Evolutionary conservation across 495 filamentous ascomycete species (phyloP).

Genomic region (Penicillium taxi): DNA sequence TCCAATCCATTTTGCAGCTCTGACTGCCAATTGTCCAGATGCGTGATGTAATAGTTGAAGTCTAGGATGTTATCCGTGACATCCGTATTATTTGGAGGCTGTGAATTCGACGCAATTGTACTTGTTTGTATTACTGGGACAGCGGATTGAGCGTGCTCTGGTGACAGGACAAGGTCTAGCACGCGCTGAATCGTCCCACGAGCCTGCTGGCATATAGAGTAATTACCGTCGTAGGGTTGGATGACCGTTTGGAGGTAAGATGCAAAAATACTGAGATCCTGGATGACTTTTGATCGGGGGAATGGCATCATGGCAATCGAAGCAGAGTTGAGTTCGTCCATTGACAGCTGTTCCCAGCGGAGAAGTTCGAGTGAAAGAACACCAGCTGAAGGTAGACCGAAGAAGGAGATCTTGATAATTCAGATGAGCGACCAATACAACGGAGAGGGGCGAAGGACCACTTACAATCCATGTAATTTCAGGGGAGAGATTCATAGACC

Average conservation of each 20-base stretch:
- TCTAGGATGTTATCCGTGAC: slow-evolving; percentile 1
- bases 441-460: not conserved
- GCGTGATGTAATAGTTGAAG: slow-evolving; percentile 5
- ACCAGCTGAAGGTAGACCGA: slow-evolving; percentile 12
- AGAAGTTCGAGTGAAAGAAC: slow-evolving; percentile 14
- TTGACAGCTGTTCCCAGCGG: not conserved
- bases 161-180: slow-evolving; percentile 4
- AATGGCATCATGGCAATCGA: slow-evolving; percentile 1
- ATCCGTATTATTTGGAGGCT: not conserved
- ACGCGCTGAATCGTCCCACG: slow-evolving; percentile 8
- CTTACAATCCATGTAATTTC: slow-evolving; percentile 4
- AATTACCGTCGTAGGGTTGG: slow-evolving; percentile 10
- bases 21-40: slow-evolving; percentile 8
- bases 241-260: slow-evolving; percentile 10
- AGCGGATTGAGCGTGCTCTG: not conserved
- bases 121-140: not conserved
- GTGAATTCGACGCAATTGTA: not conserved
- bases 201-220: slow-evolving; percentile 14
- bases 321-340: not conserved
- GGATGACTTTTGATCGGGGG: slow-evolving; percentile 12
- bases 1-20: slow-evolving; percentile 3
- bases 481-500: not conserved
- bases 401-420: slow-evolving; percentile 7
- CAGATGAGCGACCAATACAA: not conserved
- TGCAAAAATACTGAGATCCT: slow-evolving; percentile 11